phyloP scores from a whole-genome alignment of 148 eudicot species.

The Pharnaceum exiguum region DNA sequence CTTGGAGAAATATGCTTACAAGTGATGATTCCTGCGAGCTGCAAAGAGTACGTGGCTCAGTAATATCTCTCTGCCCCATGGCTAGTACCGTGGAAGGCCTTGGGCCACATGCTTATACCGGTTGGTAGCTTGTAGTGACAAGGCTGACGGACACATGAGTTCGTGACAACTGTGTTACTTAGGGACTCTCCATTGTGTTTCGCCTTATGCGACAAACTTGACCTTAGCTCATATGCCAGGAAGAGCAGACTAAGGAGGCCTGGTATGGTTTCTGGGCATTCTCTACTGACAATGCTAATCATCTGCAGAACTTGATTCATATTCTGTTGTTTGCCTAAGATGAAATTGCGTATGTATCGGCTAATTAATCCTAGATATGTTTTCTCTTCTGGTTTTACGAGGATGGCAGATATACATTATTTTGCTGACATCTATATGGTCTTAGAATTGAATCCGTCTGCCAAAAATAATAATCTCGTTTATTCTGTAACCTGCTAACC shows the following conservation, averaged over 20 bases:
- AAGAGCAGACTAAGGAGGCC: constrained; percentile 69
- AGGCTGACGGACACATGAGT: constrained; percentile 84
- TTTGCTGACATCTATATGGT: too few relatives aligned
- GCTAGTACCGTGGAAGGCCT: too few relatives aligned
- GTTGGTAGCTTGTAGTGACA: constrained; percentile 79
- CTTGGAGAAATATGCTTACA: constrained; percentile 91
- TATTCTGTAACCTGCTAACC: too few relatives aligned
- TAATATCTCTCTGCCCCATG: constrained; percentile 66
- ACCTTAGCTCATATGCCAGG: constrained; percentile 62
- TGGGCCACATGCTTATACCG: constrained; percentile 85
- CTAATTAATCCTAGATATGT: too few relatives aligned
- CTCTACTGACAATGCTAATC: constrained; percentile 51
- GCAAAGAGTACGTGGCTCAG: constrained; percentile 74
- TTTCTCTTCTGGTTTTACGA: too few relatives aligned
- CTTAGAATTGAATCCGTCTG: too few relatives aligned
- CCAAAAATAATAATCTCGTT: too few relatives aligned
- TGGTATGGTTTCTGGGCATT: constrained; percentile 49
- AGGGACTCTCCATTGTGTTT: constrained; percentile 76
- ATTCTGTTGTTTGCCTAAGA: too few relatives aligned
- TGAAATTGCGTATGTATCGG: too few relatives aligned
- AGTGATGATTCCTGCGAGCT: constrained; percentile 74
- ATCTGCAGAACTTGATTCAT: too few relatives aligned
- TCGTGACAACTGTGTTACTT: too few relatives aligned
- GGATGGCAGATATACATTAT: too few relatives aligned
- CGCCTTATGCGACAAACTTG: constrained; percentile 80